A percentile compares a stretch with the other conserved stretches of the same genome.
phyloP scores from a whole-genome alignment of 2,329 filamentous ascomycete genomes.

The Hansfordia pulvinata region DNA sequence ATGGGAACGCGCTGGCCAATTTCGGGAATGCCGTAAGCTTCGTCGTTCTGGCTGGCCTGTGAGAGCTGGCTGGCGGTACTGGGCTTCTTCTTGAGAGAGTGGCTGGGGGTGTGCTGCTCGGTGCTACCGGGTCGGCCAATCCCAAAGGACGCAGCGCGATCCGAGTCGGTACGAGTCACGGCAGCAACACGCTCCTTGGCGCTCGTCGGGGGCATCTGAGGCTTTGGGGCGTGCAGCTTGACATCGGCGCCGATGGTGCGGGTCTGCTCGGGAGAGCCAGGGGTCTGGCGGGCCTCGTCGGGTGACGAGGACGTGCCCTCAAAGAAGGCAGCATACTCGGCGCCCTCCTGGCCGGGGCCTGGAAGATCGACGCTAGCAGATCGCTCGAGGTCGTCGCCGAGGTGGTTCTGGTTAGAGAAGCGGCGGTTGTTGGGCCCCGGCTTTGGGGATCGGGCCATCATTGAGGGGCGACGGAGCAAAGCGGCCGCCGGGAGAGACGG shows the following conservation, averaged over 20 bases:
- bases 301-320: constrained; percentile 31
- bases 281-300: constrained; percentile 17
- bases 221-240: constrained; percentile 79
- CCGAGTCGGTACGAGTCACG: constrained; percentile 87
- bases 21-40: constrained; percentile 81
- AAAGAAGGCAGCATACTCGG: constrained; percentile 59
- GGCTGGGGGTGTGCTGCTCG: constrained; percentile 33
- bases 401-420: no score
- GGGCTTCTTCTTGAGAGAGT: constrained; percentile 47
- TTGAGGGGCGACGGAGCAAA: constrained; percentile 82
- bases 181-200: constrained; percentile 72
- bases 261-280: constrained; percentile 52
- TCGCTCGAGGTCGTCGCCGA: constrained; percentile 36
- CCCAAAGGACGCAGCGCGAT: constrained; percentile 70
- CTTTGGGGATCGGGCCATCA: constrained; percentile 42
- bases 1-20: constrained; percentile 90
- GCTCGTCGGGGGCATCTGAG: constrained; percentile 67
- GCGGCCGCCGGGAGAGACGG: constrained; percentile 62
- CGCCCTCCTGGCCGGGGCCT: constrained; percentile 78
- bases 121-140: constrained; percentile 54
- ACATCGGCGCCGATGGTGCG: constrained; percentile 68
- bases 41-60: constrained; percentile 41
- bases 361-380: constrained; percentile 71
- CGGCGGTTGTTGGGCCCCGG: constrained; percentile 8
- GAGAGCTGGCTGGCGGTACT: constrained; percentile 40